phyloP scores from a whole-genome alignment of 495 filamentous ascomycete genomes.

The Tuber melanosporum region DNA sequence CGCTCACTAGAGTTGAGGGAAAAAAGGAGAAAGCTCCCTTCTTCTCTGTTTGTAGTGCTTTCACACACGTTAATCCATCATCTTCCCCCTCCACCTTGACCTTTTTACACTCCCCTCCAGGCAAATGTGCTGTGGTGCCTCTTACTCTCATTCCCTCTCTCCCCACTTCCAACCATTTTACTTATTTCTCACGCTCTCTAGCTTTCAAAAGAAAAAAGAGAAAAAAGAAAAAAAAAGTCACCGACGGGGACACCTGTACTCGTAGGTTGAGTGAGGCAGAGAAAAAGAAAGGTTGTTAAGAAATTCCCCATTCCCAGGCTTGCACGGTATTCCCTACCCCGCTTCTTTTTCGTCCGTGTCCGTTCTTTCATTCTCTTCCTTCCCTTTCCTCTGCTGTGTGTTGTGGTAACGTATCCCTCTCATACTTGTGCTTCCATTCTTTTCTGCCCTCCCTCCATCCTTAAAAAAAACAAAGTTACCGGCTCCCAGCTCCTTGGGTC shows the following conservation, averaged over 20 bases:
- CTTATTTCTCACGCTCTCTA: not conserved
- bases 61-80: not conserved
- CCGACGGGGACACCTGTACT: not conserved
- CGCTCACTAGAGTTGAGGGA: not conserved
- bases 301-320: not conserved
- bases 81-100: not conserved
- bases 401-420: not conserved
- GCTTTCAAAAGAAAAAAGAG: not conserved
- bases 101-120: not conserved
- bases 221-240: not conserved
- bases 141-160: not conserved
- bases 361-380: not conserved
- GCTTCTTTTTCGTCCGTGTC: constrained; percentile 1
- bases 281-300: not conserved
- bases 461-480: not conserved
- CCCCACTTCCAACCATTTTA: not conserved
- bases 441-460: not conserved
- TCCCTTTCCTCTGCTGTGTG: not conserved
- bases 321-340: not conserved
- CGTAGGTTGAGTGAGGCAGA: not conserved
- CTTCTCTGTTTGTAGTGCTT: not conserved
- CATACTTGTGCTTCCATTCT: not conserved
- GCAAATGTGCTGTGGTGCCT: not conserved
- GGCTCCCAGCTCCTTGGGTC: constrained; percentile 3
- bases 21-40: not conserved